Base-by-base conservation (phyloP, 2,329 filamentous ascomycete species). In the Ophiocordyceps camponoti-floridani region DNA sequence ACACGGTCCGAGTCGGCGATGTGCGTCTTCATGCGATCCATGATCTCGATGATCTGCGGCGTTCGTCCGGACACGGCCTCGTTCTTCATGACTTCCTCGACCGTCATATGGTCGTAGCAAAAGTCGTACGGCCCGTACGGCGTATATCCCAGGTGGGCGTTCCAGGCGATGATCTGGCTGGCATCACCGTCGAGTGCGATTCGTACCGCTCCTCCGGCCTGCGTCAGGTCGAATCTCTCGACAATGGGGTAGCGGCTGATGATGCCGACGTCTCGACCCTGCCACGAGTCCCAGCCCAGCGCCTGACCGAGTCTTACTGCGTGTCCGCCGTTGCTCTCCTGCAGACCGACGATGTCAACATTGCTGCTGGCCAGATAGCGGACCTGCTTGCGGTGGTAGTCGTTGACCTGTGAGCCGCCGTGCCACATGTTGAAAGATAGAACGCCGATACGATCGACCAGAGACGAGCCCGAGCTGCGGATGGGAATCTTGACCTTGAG, bases 71-170 rank as follows among this genome's bases (percentile, higher is more conserved):
- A 66, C 40, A 58, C 33, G 5, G 46, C 52, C 47, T 66, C 64
- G 8, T 56, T 52, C 45, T 55, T 43, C 2, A 64, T 48, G 4
- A 66, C 60, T 42, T 55, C 44, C 1, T 61, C 58, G 3, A 56
- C 48, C 2, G 52, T 49, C 53, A 59, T 56, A 14, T 58, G 52
- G 38, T 60, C 53, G 41, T 58, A 66, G 55, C 64, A 67, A 46
- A 64, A 62, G 42, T 64, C 64, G 47, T 67, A 66, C 0, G 64
- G 64, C 0, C 64, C 64, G 41, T 67, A 67, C 0, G 64, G 64
- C 19, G 53, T 51, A 40, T 57, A 60, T 2, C 58, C 62, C 7
- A 66, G 47, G 43, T 66, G 63, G 38, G 55, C 54, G 26, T 56
- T 58, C 53, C 57, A 64, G 41, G 65, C 51, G 46, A 61, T 59